Conservation (phyloP, 305 asterid genomes). For the Fraxinus greggii region DNA sequence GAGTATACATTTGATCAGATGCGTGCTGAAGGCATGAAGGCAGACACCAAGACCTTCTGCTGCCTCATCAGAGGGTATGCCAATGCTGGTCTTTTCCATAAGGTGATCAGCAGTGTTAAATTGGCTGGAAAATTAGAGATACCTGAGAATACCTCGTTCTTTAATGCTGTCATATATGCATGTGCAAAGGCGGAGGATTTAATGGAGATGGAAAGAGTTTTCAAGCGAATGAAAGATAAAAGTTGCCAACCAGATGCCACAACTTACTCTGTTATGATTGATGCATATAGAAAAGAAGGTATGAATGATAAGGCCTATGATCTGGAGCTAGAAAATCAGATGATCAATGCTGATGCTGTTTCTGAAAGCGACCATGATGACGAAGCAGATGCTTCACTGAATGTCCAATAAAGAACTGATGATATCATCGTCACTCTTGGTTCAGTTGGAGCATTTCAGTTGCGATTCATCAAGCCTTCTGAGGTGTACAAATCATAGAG, state of each 20-base stretch:
- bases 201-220: constrained; percentile 90
- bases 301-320: constrained; percentile 77
- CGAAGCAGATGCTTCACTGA: constrained; percentile 30
- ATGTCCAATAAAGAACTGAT: constrained; percentile 16
- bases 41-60: constrained; percentile 87
- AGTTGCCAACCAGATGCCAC: constrained; percentile 54
- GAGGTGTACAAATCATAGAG: neutral
- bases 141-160: constrained; percentile 80
- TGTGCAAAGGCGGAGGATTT: constrained; percentile 82
- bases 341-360: constrained; percentile 25
- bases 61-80: constrained; percentile 87
- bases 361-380: constrained; percentile 25
- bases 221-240: constrained; percentile 78
- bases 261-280: constrained; percentile 70
- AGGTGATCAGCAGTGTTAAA: constrained; percentile 70
- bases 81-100: constrained; percentile 72
- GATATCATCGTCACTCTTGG: constrained; percentile 9
- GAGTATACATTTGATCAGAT: constrained; percentile 78
- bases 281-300: constrained; percentile 76
- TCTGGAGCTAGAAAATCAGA: constrained; percentile 64
- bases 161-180: constrained; percentile 74
- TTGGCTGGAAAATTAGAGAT: constrained; percentile 80
- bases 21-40: constrained; percentile 74
- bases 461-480: neutral
- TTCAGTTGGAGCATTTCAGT: neutral